A percentile compares a stretch with the other conserved stretches of the same genome.
Evolutionary conservation across 345 rosid species (phyloP).

Genomic region (Raphanus sativus): DNA sequence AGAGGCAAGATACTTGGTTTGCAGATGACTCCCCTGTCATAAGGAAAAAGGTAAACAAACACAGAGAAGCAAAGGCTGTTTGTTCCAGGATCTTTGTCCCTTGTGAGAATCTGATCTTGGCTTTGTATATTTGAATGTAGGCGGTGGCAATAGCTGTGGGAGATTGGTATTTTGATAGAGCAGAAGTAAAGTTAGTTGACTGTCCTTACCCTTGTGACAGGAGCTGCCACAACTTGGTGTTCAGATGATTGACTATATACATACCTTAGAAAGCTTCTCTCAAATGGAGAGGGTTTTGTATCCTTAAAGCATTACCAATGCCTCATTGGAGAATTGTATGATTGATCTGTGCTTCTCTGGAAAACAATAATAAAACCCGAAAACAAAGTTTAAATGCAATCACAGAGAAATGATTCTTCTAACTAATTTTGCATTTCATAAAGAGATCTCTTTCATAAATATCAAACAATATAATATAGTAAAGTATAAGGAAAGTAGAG

Average conservation of each 20-base stretch:
- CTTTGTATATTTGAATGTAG: slow-evolving; percentile 37
- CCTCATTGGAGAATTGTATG: slow-evolving; percentile 33
- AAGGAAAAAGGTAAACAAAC: slow-evolving; percentile 59
- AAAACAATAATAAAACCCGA: slow-evolving; percentile 18
- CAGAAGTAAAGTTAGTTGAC: slow-evolving; percentile 62
- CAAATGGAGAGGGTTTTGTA: slow-evolving; percentile 20
- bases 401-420: slow-evolving; percentile 12
- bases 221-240: slow-evolving; percentile 88
- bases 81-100: not conserved
- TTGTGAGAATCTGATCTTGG: slow-evolving; percentile 2
- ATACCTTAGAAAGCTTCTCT: slow-evolving; percentile 22
- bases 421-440: not conserved
- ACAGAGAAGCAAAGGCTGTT: not conserved
- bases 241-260: slow-evolving; percentile 47
- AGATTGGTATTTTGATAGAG: slow-evolving; percentile 89
- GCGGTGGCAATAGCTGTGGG: slow-evolving; percentile 89
- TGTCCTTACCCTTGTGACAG: slow-evolving; percentile 91
- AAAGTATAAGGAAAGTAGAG: slow-evolving; percentile 20
- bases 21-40: slow-evolving; percentile 76
- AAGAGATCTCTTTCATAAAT: not conserved
- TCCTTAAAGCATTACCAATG: slow-evolving; percentile 30
- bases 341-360: slow-evolving; percentile 6
- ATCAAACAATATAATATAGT: slow-evolving; percentile 16
- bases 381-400: slow-evolving; percentile 23
- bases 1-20: slow-evolving; percentile 96